These are phyloP conservation scores for Colletotrichum agaves DNA, from an alignment of 2,329 filamentous ascomycete species.

Conservation along the genomic window DNA sequence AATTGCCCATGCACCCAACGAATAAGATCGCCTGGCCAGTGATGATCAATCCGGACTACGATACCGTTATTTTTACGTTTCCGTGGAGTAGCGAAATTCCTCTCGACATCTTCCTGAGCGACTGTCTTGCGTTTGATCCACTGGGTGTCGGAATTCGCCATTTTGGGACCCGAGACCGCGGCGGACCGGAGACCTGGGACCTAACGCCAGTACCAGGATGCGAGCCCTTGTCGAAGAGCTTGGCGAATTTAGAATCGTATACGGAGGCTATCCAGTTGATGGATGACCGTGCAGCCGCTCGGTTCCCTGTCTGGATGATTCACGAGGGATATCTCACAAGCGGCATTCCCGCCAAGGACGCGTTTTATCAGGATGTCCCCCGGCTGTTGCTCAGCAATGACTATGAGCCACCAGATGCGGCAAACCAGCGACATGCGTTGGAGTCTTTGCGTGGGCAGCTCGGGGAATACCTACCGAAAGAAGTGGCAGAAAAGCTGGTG, in stretches of 20 bases:
- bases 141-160: slow-evolving; percentile 33
- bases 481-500: slow-evolving; percentile 21
- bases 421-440: slow-evolving; percentile 29
- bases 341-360: slow-evolving; percentile 29
- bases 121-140: slow-evolving; percentile 35
- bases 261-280: slow-evolving; percentile 37
- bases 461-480: slow-evolving; percentile 20
- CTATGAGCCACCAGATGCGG: slow-evolving; percentile 31
- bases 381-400: slow-evolving; percentile 31
- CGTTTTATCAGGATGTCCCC: slow-evolving; percentile 31
- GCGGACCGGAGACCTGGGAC: slow-evolving; percentile 37
- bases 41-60: slow-evolving; percentile 39
- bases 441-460: slow-evolving; percentile 23
- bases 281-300: slow-evolving; percentile 32
- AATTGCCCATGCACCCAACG: slow-evolving; percentile 37
- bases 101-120: slow-evolving; percentile 35
- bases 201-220: slow-evolving; percentile 34
- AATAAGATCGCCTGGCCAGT: slow-evolving; percentile 37
- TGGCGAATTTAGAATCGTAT: slow-evolving; percentile 34
- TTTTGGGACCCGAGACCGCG: slow-evolving; percentile 33
- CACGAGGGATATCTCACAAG: slow-evolving; percentile 36
- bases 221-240: slow-evolving; percentile 25
- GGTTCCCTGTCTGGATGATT: slow-evolving; percentile 38
- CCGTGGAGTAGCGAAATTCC: slow-evolving; percentile 37
- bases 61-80: slow-evolving; percentile 39